Conservation (phyloP, 164 flowering plant species). For the Liriodendron chinense region DNA sequence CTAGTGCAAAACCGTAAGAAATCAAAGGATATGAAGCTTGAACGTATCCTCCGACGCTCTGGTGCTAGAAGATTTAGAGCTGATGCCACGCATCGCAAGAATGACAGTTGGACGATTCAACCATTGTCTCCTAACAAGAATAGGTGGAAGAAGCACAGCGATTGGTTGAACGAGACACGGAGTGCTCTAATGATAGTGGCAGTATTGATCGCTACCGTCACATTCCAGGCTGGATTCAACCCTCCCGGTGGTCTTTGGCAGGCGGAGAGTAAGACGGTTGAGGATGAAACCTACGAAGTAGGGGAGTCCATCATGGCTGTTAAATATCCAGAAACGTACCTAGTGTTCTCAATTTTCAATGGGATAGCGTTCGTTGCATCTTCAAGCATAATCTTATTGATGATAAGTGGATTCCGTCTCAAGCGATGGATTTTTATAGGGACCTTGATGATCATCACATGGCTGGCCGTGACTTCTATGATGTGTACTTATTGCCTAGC, state of each 20-base stretch:
- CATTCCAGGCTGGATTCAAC: neutral
- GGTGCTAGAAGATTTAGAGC: neutral
- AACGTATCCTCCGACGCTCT: neutral
- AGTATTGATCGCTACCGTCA: neutral
- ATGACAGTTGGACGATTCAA: neutral
- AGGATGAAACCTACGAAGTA: neutral
- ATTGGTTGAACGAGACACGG: neutral
- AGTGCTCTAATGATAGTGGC: neutral
- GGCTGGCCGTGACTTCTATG: neutral
- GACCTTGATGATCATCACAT: neutral
- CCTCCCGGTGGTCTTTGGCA: conserved; percentile 4
- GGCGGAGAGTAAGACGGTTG: too few relatives aligned
- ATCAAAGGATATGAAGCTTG: neutral
- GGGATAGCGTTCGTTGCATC: neutral
- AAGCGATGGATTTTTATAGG: neutral
- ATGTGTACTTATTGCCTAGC: neutral
- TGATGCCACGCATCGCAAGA: too few relatives aligned
- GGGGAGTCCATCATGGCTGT: neutral
- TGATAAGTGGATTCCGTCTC: neutral
- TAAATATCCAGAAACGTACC: neutral
- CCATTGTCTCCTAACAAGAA: neutral
- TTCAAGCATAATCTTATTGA: neutral
- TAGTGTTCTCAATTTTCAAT: neutral
- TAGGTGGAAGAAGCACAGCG: neutral
- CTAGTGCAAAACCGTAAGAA: neutral